A percentile compares a stretch with the other conserved stretches of the same genome.
phyloP scores from a whole-genome alignment of 768 basidiomycete species.

The Leccinum barrowsii region DNA sequence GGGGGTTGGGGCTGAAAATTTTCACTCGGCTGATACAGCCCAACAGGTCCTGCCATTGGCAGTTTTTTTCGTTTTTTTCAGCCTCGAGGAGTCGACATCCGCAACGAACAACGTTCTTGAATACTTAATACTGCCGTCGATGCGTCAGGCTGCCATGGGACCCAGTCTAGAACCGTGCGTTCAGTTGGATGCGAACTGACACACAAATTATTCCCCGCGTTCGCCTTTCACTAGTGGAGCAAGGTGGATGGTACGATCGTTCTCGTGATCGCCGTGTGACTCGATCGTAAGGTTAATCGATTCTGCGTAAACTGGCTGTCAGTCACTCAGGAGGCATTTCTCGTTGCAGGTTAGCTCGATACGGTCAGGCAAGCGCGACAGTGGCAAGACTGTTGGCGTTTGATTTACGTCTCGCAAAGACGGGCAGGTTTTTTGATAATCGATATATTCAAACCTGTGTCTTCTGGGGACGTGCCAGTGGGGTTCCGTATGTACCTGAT shows the following conservation, averaged over 20 bases:
- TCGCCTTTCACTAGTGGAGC: not conserved
- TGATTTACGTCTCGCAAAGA: conserved; percentile 21
- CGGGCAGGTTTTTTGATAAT: conserved; percentile 3
- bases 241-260: not conserved
- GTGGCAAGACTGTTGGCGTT: conserved; percentile 7
- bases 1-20: conserved; percentile 1
- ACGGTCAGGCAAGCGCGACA: not conserved
- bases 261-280: conserved; percentile 10
- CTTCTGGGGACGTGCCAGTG: conserved; percentile 1
- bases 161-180: not conserved
- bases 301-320: conserved; percentile 7
- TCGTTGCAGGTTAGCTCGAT: not conserved
- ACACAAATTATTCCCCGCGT: not conserved
- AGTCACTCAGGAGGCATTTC: conserved; percentile 6
- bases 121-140: not conserved
- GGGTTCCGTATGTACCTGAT: not conserved
- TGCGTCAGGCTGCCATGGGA: not conserved
- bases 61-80: not conserved
- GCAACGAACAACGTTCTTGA: not conserved
- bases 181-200: not conserved
- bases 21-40: not conserved
- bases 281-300: not conserved
- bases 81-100: conserved; percentile 3
- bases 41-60: not conserved
- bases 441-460: conserved; percentile 9